Base-by-base conservation (phyloP, 2,329 filamentous ascomycete genomes). In the Aspergillus clavatus region DNA sequence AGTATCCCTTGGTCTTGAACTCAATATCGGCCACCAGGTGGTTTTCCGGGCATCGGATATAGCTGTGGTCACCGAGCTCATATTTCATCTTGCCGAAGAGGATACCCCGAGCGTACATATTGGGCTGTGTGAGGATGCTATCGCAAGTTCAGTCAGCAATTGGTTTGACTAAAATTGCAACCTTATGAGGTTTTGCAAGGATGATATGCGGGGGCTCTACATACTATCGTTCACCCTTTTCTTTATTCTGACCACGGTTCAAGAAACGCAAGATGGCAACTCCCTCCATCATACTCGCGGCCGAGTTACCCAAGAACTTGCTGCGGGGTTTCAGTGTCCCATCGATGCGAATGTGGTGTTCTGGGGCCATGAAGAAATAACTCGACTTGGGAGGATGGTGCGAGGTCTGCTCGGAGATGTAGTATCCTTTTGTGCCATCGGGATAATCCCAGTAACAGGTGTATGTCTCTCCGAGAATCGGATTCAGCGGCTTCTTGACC, bases 51-150 rank as follows among this genome's bases (percentile, higher is more conserved):
- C 93, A 97, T 54, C 84, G 81, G 16, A 98, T 87, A 58, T 89
- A 88, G 65, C 90, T 95, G 72, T 95, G 90, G 66, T 97, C 91
- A 53, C 91, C 93, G 6, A 98, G 81, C 72, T 98, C 93, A 69
- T 97, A 98, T 69, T 96, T 97, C 93, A 98, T 97, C 69, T 96
- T 97, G 38, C 93, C 93, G 61, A 98, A 96, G 7, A 98, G 76
- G 48, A 98, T 97, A 27, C 93, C 91, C 51, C 93, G 82, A 18
- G 91, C 93, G 67, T 98, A 98, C 89, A 98, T 98, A 73, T 98
- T 98, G 14, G 93, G 93, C 63, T 98, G 93, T 4, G 93, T 97
- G 42, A 97, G 72, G 61, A 94, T 87, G 69, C 88, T 94, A 56
- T n/a, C 51, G 48, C 23, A 26, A n/a, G 14, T 19, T 7, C 19